phyloP scores from a whole-genome alignment of 176 grass and related monocot species.

The Ensete ventricosum region DNA sequence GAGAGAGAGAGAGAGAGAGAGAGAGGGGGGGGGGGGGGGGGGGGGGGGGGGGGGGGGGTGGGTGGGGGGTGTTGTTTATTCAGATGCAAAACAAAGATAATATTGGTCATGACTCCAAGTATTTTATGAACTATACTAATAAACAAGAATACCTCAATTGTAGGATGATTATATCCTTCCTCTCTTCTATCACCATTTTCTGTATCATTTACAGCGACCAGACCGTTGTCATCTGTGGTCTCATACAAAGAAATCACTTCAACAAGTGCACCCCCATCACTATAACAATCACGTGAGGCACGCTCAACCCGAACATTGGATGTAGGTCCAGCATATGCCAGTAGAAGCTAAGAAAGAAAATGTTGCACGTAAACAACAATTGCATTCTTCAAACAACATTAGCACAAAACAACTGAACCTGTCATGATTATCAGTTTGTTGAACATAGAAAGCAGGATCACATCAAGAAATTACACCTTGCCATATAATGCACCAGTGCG shows the following conservation, averaged over 20 bases:
- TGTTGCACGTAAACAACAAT: not conserved
- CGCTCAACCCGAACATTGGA: conserved; percentile 65
- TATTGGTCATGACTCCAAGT: not conserved
- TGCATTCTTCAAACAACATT: not conserved
- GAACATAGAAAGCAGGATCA: not conserved
- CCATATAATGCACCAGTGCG: not conserved
- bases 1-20: too few species aligned
- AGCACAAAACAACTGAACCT: not conserved
- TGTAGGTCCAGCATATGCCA: conserved; percentile 53
- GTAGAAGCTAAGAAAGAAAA: conserved; percentile 42
- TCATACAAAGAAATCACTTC: conserved; percentile 73
- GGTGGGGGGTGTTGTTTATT: not conserved
- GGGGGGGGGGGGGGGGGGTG: not conserved
- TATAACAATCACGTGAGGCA: conserved; percentile 39
- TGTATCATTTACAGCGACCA: conserved; percentile 20
- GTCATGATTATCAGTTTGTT: too few species aligned
- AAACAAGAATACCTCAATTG: conserved; percentile 51
- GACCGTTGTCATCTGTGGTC: conserved; percentile 27
- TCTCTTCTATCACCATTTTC: conserved; percentile 28
- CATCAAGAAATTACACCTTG: not conserved
- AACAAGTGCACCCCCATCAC: conserved; percentile 57
- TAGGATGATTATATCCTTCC: conserved; percentile 32
- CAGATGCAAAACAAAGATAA: not conserved
- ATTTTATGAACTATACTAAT: conserved; percentile 10
- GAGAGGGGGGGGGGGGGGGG: too few species aligned